These are phyloP conservation scores for Scolecobasidium constrictum DNA, from an alignment of 2,329 filamentous ascomycete genomes.

Conservation along the genomic window DNA sequence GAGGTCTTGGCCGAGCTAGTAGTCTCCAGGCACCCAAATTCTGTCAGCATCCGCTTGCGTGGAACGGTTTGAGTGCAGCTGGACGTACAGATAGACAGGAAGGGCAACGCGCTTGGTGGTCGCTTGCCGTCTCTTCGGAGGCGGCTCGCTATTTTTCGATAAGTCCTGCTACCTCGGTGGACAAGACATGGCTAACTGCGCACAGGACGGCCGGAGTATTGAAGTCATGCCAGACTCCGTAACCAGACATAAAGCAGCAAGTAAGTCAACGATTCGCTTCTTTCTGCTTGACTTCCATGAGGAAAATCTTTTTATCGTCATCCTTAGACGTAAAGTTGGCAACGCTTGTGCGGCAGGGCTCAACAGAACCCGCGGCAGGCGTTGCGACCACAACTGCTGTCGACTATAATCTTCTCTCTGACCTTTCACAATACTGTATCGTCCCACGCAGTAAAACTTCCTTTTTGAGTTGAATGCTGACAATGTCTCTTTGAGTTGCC, in stretches of 20 bases:
- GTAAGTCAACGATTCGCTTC: not conserved
- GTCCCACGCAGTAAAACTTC: too few species aligned
- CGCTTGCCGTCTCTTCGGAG: conserved; percentile 4
- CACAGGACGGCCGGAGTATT: not conserved
- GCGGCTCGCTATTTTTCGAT: conserved; percentile 5
- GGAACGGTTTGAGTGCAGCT: too few species aligned
- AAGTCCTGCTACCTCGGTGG: not conserved
- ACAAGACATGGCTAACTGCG: not conserved
- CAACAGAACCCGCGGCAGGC: conserved; percentile 1
- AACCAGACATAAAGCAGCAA: not conserved
- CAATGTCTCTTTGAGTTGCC: too few species aligned
- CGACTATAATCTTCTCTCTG: conserved; percentile 9
- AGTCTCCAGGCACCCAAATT: too few species aligned
- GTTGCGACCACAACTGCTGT: not conserved
- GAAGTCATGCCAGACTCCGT: too few species aligned
- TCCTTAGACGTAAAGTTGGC: conserved; percentile 70
- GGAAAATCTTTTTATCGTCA: conserved; percentile 86
- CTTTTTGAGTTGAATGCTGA: too few species aligned
- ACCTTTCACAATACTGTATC: too few species aligned
- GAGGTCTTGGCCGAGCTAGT: too few species aligned
- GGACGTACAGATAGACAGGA: too few species aligned
- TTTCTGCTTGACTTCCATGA: conserved; percentile 43
- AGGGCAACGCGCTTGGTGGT: not conserved
- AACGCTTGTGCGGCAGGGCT: conserved; percentile 4
- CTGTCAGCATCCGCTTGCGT: too few species aligned